Percentiles rank a stretch among this genome's conserved stretches.
Evolutionary conservation across 441 rosid genomes (phyloP).

Genomic region (Sinapis alba): DNA sequence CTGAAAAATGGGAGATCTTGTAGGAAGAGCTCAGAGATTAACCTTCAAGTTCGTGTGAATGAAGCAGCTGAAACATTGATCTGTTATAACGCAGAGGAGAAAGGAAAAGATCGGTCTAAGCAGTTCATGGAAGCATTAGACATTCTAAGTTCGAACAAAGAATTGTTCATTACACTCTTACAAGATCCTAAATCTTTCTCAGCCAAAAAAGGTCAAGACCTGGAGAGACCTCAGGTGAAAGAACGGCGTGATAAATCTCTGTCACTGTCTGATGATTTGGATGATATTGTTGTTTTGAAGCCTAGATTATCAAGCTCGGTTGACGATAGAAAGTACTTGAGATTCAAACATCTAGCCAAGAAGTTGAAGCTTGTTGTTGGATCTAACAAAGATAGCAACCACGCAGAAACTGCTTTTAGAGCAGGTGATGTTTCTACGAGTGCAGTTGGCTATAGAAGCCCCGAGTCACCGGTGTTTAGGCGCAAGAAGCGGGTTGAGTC

Average conservation of each 20-base stretch:
- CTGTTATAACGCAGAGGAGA: conserved; percentile 47
- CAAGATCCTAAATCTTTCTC: conserved; percentile 75
- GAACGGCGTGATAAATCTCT: conserved; percentile 27
- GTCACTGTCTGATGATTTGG: conserved; percentile 28
- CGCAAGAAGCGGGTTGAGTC: conserved; percentile 42
- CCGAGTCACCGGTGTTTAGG: conserved; percentile 34
- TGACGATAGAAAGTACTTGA: conserved; percentile 44
- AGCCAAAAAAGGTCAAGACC: conserved; percentile 56
- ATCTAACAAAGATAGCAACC: conserved; percentile 42
- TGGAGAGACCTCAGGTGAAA: conserved; percentile 46
- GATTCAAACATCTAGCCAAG: conserved; percentile 59
- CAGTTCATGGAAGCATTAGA: conserved; percentile 74
- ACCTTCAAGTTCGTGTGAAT: conserved; percentile 51
- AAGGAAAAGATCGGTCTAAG: conserved; percentile 47
- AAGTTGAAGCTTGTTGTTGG: no score
- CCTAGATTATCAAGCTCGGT: conserved; percentile 44
- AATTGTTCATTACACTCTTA: conserved; percentile 63
- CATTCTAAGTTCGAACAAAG: conserved; percentile 70
- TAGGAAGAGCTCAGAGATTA: conserved; percentile 43
- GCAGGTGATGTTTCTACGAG: conserved; percentile 35
- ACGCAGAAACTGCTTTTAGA: conserved; percentile 2
- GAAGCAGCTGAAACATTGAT: conserved; percentile 68
- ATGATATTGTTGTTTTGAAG: conserved; percentile 56
- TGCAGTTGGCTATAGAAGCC: conserved; percentile 36
- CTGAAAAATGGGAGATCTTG: conserved; percentile 33